Base-by-base conservation (phyloP, 306 rosid genomes). In the Pterocarpus macrocarpus region DNA sequence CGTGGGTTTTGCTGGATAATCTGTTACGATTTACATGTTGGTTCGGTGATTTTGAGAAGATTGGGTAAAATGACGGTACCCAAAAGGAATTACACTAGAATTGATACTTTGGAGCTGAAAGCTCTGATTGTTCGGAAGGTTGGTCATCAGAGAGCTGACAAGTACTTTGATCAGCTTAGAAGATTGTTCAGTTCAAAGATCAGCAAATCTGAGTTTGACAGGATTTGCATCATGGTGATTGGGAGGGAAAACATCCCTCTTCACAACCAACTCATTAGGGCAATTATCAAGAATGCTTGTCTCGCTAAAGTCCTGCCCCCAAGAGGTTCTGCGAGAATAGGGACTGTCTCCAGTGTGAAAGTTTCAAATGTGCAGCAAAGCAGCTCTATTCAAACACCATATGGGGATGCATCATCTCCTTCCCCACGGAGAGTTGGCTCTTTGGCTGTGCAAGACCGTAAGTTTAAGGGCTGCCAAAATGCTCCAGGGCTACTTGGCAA, bases 161-260 rank as follows among this genome's bases (percentile, higher is more conserved):
- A 86, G 75, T 96, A 96, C 90, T 93, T 92, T 66, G 90, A 90
- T 85, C 89, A 82, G 78, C 92, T 96, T 55, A 82, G 88, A 58
- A 90, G 87, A 39, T 84, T 93, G 52, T 82, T 96, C 69, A 88
- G 90, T 85, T 85, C 64, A 11, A 89, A 90, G 94, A 90, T 88
- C n/a, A 87, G 81, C 81, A 96, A 96, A 81, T 62, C 82, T 8
- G 92, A 93, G 62, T 96, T 96, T 53, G 90, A 93, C 73, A 90
- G 76, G 83, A 74, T 85, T 57, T 93, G 97, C 86, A 75, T 84
- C 80, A 76, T 44, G 85, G 88, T 83, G 38, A 84, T 96, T 71
- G 99, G 99, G 67, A 93, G 85, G 69, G 99, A 96, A 81, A 90
- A 91, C 73, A 39, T 90, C 62, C 73, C 89, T 74, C 94, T 96